phyloP scores from a whole-genome alignment of 73 alveolate species.

The Tetrahymena thermophila region DNA sequence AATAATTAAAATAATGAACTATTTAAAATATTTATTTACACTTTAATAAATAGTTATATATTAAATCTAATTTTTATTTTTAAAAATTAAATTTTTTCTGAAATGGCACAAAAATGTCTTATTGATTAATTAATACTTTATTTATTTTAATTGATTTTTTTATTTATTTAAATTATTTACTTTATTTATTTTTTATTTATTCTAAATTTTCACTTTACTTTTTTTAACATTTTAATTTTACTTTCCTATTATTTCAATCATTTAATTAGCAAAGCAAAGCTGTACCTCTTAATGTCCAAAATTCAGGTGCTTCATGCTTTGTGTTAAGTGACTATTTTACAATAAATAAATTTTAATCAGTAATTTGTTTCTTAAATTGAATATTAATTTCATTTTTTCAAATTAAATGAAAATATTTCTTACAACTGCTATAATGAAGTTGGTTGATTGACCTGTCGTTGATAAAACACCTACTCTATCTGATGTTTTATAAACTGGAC shows the following conservation, averaged over 20 bases:
- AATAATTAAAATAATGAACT: too few relatives aligned
- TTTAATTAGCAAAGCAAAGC: slow-evolving; percentile 56
- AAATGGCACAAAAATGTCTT: too few relatives aligned
- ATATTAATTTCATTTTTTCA: slow-evolving; percentile 3
- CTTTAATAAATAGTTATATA: too few relatives aligned
- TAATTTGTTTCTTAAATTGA: neutral
- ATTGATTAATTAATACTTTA: too few relatives aligned
- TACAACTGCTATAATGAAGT: slow-evolving; percentile 84
- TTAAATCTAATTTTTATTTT: too few relatives aligned
- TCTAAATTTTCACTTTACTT: neutral
- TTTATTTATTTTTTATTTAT: neutral
- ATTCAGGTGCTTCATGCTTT: slow-evolving; percentile 65
- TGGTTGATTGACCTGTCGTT: slow-evolving; percentile 96
- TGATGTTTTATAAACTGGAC: slow-evolving; percentile 94
- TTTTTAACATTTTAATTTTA: neutral
- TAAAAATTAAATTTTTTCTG: too few relatives aligned
- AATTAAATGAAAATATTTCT: slow-evolving; percentile 19
- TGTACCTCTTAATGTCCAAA: slow-evolving; percentile 95
- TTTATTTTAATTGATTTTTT: too few relatives aligned
- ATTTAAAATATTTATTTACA: too few relatives aligned
- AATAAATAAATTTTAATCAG: slow-evolving; percentile 20
- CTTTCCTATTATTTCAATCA: slow-evolving; percentile 7
- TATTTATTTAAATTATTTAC: too few relatives aligned
- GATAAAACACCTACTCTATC: slow-evolving; percentile 90
- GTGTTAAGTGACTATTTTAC: slow-evolving; percentile 10